Evolutionary conservation across 2,329 filamentous ascomycete genomes (phyloP), one percentile per base, ranked within the genome.

Genomic region (Xylogone sp.): DNA sequence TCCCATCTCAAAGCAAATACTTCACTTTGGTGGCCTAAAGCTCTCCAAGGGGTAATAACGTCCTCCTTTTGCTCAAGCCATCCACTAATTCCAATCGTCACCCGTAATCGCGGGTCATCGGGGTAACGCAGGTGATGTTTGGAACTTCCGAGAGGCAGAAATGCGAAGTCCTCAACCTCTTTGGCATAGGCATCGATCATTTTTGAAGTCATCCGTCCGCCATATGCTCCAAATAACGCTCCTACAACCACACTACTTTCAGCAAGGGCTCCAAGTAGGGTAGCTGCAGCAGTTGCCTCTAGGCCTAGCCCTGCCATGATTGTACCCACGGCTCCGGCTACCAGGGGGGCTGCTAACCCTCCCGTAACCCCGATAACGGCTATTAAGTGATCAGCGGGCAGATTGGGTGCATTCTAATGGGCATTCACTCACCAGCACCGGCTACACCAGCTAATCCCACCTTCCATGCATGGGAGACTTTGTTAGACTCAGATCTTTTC

Each of bases 161-260:
- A 89, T 0, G 83, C 90, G 68, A 97, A 96, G 64, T 97, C 92
- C 61, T 90, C 84, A 16, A 97, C 86, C 57, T 96, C 90, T 59
- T 84, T 84, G 10, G 87, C 81, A 66, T 95, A 96, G n/a, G 86
- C 78, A 57, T 96, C 90, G 77, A 97, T 88, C 77, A 92, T 90
- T 66, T 91, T 86, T 48, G 85, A 83, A 0, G 88, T 88, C 77
- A 96, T 92, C 31, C 86, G 82, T 1, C 86, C 84, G 43, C 88
- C 88, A 65, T 95, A 96, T n/a, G 94, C 89, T 8, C 94, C 94
- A 63, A 97, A 97, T 39, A 97, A 73, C 34, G 87, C 83, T 16
- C 92, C 93, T 24, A 96, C 86, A 42, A 91, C 75, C 16, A 94
- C 80, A 4, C 86, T 82, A 55, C 87, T 94, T 34, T 92, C 86